Conservation (phyloP, 225 moss, liverwort and hornwort species). For the Asterella californica region DNA sequence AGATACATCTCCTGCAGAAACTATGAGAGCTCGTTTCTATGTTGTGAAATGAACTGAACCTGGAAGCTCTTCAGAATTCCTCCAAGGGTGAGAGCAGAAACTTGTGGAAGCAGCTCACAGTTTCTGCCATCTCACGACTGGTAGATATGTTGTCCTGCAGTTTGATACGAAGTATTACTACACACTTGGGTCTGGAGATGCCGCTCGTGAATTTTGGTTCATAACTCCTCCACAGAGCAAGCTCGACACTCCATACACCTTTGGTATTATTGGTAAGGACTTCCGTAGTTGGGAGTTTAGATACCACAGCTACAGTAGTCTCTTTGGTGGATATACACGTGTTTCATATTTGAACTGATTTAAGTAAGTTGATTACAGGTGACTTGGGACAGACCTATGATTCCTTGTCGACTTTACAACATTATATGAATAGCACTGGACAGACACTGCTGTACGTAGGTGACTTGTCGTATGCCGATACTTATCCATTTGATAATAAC, state of each 20-base stretch:
- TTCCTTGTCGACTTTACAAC: conserved; percentile 63
- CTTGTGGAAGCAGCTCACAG: background rate
- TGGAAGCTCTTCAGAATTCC: background rate
- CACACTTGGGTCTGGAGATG: conserved; percentile 47
- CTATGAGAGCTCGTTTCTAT: background rate
- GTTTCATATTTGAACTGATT: background rate
- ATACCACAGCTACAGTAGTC: no score
- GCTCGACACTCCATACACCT: conserved; percentile 73
- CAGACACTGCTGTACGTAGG: conserved; percentile 58
- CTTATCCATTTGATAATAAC: conserved; percentile 58
- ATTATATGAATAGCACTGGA: conserved; percentile 77
- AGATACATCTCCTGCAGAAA: background rate
- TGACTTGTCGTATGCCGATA: conserved; percentile 83
- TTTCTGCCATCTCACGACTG: background rate
- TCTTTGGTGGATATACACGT: background rate
- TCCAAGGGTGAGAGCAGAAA: background rate
- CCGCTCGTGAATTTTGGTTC: conserved; percentile 77
- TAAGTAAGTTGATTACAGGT: conserved; percentile 39
- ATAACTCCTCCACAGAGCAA: conserved; percentile 64
- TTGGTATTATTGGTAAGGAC: conserved; percentile 77
- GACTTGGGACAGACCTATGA: conserved; percentile 88
- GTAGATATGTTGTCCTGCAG: conserved; percentile 35
- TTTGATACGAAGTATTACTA: conserved; percentile 67
- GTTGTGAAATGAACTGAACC: background rate
- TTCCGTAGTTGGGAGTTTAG: background rate